Conservation (phyloP, 83 land plant species). For the Larix sibirica region DNA sequence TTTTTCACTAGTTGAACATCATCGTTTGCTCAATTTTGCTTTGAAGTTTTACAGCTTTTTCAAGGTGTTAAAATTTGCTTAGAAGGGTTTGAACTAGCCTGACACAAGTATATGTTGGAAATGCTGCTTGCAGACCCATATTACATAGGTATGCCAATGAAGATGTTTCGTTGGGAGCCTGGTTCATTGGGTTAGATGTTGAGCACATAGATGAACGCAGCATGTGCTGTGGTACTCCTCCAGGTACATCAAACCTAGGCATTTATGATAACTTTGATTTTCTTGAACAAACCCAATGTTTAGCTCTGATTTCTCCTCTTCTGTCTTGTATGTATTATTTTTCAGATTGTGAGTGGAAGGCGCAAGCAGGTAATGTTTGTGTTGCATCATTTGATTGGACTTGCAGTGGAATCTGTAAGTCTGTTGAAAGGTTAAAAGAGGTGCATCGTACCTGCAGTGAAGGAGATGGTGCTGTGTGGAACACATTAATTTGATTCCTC, state of each 20-base stretch:
- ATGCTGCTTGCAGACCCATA: constrained; percentile 34
- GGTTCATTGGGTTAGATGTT: constrained; percentile 75
- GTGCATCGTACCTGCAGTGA: constrained; percentile 31
- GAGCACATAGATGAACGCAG: constrained; percentile 58
- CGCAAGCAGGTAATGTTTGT: constrained; percentile 33
- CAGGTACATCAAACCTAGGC: background rate
- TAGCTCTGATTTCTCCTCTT: background rate
- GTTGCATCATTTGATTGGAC: constrained; percentile 49
- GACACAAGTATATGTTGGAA: too few species aligned
- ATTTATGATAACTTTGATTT: background rate
- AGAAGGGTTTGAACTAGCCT: too few species aligned
- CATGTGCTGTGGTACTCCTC: constrained; percentile 59
- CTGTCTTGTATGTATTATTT: background rate
- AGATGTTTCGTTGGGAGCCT: constrained; percentile 70
- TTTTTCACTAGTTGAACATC: too few species aligned
- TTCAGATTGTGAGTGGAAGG: constrained; percentile 37
- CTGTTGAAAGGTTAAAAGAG: constrained; percentile 35
- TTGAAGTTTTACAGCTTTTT: too few species aligned
- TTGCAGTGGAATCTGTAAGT: constrained; percentile 48
- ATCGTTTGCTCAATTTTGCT: too few species aligned
- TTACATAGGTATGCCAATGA: constrained; percentile 73
- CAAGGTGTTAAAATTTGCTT: too few species aligned
- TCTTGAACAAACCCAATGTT: background rate
- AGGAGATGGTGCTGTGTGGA: constrained; percentile 41
- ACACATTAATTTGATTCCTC: constrained; percentile 13